Evolutionary conservation across 306 rosid species (phyloP).

Genomic region (Medicago lupulina): DNA sequence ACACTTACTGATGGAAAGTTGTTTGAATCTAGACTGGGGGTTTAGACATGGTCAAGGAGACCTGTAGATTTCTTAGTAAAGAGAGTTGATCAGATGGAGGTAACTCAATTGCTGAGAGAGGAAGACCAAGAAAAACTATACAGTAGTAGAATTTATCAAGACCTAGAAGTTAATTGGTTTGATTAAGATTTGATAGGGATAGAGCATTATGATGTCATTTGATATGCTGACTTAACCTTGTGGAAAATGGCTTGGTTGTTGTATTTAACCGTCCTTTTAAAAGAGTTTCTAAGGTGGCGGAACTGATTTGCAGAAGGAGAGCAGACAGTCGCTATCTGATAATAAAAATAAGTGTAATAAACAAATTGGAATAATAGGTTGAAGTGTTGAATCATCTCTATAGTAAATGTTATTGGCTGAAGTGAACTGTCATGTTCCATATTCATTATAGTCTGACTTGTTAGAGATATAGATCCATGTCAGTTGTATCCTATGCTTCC

Average conservation of each 20-base stretch:
- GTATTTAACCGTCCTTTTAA: background rate
- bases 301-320: background rate
- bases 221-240: background rate
- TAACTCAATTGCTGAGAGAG: background rate
- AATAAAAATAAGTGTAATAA: background rate
- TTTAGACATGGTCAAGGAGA: background rate
- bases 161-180: background rate
- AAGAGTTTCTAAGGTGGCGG: background rate
- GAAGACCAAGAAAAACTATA: background rate
- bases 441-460: background rate
- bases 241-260: background rate
- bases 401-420: background rate
- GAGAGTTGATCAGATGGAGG: background rate
- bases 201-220: background rate
- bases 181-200: background rate
- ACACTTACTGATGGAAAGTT: background rate
- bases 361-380: background rate
- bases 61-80: background rate
- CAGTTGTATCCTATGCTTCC: constrained; percentile 15
- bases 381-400: constrained; percentile 4
- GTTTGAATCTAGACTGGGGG: background rate
- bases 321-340: background rate
- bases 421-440: constrained; percentile 4
- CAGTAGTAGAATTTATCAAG: background rate
- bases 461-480: constrained; percentile 14